Percentiles rank a stretch among this genome's conserved stretches.
phyloP scores from a whole-genome alignment of 1,139 yeast species.

The Yamadazyma sp. region DNA sequence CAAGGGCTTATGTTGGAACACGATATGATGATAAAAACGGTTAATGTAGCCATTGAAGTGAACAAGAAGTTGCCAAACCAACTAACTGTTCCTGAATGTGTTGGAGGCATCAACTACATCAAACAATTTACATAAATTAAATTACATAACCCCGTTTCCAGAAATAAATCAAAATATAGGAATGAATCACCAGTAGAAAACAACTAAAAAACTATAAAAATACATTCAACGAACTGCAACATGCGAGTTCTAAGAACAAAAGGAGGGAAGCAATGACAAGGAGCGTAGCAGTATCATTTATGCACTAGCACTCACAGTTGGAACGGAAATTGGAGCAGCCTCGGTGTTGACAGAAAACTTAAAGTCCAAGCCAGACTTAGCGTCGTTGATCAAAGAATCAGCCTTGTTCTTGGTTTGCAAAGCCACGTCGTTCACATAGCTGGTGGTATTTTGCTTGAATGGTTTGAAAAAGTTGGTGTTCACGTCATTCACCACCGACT shows the following conservation, averaged over 20 bases:
- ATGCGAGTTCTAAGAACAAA: not conserved
- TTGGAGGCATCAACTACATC: conserved; percentile 55
- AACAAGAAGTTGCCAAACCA: conserved; percentile 48
- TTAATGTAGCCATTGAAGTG: conserved; percentile 64
- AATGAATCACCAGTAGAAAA: conserved; percentile 1
- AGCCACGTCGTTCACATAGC: conserved; percentile 37
- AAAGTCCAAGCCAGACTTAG: conserved; percentile 21
- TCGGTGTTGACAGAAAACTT: conserved; percentile 12
- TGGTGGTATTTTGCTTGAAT: conserved; percentile 41
- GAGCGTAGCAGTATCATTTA: conserved; percentile 4
- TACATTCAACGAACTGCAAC: not conserved
- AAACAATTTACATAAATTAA: conserved; percentile 22
- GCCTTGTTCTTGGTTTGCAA: conserved; percentile 37
- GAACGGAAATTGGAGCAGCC: conserved; percentile 16
- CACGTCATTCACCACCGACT: conserved; percentile 33
- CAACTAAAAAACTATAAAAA: not conserved
- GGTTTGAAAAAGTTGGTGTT: conserved; percentile 42
- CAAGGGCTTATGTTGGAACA: conserved; percentile 80
- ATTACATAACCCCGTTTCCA: not conserved
- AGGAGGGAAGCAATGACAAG: not conserved
- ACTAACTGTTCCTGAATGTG: conserved; percentile 83
- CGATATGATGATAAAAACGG: conserved; percentile 69
- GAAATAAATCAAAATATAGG: not conserved
- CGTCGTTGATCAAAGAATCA: conserved; percentile 33
- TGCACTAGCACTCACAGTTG: conserved; percentile 20